These are phyloP conservation scores for Thelonectria olida DNA, from an alignment of 2,329 filamentous ascomycete species.

Conservation along the genomic window DNA sequence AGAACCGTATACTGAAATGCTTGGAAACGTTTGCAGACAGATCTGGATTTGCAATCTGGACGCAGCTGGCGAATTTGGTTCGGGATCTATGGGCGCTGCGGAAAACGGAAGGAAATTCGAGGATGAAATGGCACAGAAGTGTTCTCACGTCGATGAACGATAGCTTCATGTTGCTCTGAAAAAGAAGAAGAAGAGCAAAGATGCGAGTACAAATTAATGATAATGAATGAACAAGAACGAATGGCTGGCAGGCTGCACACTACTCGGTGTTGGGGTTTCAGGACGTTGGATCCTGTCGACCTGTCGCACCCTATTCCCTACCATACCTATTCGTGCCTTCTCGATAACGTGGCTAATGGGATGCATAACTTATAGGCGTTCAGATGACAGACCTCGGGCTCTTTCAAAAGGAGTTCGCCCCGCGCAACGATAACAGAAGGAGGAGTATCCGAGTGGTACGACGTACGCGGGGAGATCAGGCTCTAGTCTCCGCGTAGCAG, in stretches of 20 bases:
- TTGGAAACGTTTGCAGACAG: slow-evolving; percentile 25
- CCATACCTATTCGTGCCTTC: no score
- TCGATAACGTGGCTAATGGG: no score
- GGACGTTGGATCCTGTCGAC: no score
- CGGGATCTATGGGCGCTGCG: slow-evolving; percentile 34
- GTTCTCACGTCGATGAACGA: slow-evolving; percentile 31
- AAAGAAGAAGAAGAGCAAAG: not conserved
- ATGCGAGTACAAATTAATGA: not conserved
- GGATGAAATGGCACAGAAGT: slow-evolving; percentile 36
- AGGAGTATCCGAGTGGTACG: no score
- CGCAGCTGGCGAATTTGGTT: slow-evolving; percentile 28
- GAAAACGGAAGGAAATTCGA: slow-evolving; percentile 18
- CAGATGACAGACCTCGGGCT: no score
- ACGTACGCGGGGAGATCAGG: no score
- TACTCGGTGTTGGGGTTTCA: not conserved
- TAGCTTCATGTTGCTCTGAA: slow-evolving; percentile 35
- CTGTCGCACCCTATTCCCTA: no score
- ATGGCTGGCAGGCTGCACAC: not conserved
- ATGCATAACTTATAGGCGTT: no score
- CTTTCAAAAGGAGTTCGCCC: no score
- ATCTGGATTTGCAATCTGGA: slow-evolving; percentile 34
- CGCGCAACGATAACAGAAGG: no score
- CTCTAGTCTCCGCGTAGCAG: no score
- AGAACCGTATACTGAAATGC: slow-evolving; percentile 35
- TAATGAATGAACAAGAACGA: not conserved